Evolutionary conservation across 305 asterid genomes (phyloP).

Genomic region (Fraxinus angustifolia): DNA sequence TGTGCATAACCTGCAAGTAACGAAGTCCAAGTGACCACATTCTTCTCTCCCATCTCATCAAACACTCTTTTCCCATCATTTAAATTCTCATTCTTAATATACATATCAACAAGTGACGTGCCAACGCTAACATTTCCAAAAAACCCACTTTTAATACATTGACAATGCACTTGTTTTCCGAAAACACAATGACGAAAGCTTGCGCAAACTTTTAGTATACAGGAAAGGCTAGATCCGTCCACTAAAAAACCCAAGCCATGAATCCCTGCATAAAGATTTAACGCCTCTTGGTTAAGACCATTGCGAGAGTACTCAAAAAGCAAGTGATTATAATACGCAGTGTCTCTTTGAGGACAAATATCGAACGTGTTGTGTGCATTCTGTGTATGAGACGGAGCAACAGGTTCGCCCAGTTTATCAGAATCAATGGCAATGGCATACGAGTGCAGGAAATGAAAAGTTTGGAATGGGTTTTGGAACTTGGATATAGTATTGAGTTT

Average conservation of each 20-base stretch:
- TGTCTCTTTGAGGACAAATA: slow-evolving; percentile 42
- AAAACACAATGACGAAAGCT: slow-evolving; percentile 35
- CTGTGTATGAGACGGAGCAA: neutral
- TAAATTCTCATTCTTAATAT: slow-evolving; percentile 55
- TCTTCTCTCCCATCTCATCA: slow-evolving; percentile 63
- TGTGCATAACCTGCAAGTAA: slow-evolving; percentile 62
- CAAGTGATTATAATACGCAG: slow-evolving; percentile 53
- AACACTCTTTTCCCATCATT: slow-evolving; percentile 58
- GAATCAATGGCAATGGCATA: slow-evolving; percentile 27
- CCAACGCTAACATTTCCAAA: slow-evolving; percentile 76
- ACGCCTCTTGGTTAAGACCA: slow-evolving; percentile 47
- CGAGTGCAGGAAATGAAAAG: slow-evolving; percentile 24
- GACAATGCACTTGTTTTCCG: slow-evolving; percentile 73
- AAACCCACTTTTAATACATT: slow-evolving; percentile 63
- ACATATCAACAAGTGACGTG: slow-evolving; percentile 78
- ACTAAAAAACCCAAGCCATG: slow-evolving; percentile 43
- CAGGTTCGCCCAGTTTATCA: neutral
- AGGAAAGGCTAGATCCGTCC: slow-evolving; percentile 66
- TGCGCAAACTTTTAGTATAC: slow-evolving; percentile 64
- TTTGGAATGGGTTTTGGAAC: slow-evolving; percentile 21
- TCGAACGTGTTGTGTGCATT: slow-evolving; percentile 51
- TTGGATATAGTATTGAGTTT: slow-evolving; percentile 25
- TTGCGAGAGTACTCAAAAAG: slow-evolving; percentile 60
- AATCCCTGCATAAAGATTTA: slow-evolving; percentile 43
- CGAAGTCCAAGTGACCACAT: slow-evolving; percentile 89